A percentile compares a stretch with the other conserved stretches of the same genome.
phyloP scores from a whole-genome alignment of 768 basidiomycete genomes.

The Naganishia friedmannii region DNA sequence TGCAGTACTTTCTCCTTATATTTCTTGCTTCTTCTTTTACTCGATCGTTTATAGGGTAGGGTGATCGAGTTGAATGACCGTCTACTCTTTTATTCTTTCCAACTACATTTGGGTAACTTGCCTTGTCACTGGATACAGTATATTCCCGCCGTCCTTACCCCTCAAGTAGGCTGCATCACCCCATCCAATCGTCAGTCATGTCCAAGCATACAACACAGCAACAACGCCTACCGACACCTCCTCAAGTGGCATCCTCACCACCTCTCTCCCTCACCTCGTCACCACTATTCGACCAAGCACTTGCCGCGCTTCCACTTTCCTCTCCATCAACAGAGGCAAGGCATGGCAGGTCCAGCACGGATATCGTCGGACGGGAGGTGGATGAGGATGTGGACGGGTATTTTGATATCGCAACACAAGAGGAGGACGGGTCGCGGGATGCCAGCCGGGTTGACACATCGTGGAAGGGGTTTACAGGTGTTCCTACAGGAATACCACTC shows the following conservation, averaged over 20 bases:
- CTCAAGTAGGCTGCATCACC: too few relatives aligned
- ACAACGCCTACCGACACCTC: neutral
- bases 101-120: too few relatives aligned
- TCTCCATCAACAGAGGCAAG: neutral
- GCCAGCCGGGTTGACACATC: neutral
- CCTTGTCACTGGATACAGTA: too few relatives aligned
- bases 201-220: neutral
- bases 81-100: neutral
- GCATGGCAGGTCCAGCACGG: conserved; percentile 11
- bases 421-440: neutral
- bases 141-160: too few relatives aligned
- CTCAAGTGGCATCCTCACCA: neutral
- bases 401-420: neutral
- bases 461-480: neutral
- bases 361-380: neutral
- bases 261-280: neutral
- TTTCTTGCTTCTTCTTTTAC: too few relatives aligned
- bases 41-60: neutral
- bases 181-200: too few relatives aligned
- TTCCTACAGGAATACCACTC: neutral
- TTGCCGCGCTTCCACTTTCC: neutral
- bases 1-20: too few relatives aligned
- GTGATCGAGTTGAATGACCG: neutral
- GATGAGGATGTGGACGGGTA: neutral
- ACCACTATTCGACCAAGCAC: neutral